Percentiles rank a stretch among this genome's conserved stretches.
These are phyloP conservation scores for Fagus crenata DNA, from an alignment of 306 rosid genomes.

Conservation along the genomic window DNA sequence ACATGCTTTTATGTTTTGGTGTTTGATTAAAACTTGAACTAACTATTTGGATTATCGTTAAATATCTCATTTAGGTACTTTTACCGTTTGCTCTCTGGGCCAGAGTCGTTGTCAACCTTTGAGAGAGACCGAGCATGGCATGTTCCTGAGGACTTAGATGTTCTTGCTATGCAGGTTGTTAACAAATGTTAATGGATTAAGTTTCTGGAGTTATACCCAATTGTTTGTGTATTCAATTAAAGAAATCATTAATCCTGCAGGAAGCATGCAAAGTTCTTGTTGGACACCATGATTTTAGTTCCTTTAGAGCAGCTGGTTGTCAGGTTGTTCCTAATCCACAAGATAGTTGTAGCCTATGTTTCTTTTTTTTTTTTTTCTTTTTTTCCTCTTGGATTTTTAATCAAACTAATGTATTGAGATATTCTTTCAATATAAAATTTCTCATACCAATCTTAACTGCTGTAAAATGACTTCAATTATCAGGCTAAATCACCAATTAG, in stretches of 20 bases:
- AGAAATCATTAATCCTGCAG: constrained; percentile 38
- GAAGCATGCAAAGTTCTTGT: constrained; percentile 86
- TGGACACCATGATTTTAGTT: constrained; percentile 92
- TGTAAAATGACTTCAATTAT: constrained; percentile 19
- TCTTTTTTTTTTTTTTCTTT: background rate
- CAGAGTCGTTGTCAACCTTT: constrained; percentile 73
- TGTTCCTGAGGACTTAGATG: constrained; percentile 68
- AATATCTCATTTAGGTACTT: constrained; percentile 56
- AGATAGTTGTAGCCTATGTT: background rate
- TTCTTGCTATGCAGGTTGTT: constrained; percentile 82
- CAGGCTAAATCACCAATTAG: constrained; percentile 94
- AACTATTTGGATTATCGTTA: constrained; percentile 16
- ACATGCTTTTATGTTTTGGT: background rate
- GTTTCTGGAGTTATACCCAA: constrained; percentile 12
- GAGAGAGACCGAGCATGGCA: constrained; percentile 94
- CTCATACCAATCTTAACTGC: background rate
- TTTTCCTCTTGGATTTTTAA: too few relatives aligned
- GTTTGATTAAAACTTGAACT: constrained; percentile 9
- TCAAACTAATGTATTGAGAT: background rate
- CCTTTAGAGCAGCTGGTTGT: constrained; percentile 93
- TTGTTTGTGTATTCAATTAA: background rate
- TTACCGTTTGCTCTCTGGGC: constrained; percentile 79
- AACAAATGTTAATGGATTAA: constrained; percentile 4
- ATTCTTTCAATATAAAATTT: background rate
- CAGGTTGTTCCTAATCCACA: constrained; percentile 58